A percentile compares a stretch with the other conserved stretches of the same genome.
phyloP scores from a whole-genome alignment of 495 filamentous ascomycete species.

The Jackrogersella multiformis region DNA sequence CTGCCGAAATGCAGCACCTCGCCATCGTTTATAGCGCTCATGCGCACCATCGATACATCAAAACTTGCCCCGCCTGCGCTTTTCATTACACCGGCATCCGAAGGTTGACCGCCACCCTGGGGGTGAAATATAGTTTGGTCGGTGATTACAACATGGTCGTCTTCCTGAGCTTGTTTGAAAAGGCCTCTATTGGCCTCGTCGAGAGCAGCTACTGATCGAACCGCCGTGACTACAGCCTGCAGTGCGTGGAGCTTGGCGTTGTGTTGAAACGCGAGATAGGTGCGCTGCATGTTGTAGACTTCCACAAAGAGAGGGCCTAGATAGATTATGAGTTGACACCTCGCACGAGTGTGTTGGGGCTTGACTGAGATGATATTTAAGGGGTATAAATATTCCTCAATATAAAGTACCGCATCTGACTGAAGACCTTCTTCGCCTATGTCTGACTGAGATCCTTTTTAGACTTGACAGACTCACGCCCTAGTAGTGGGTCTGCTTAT shows the following conservation, averaged over 20 bases:
- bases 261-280: constrained; percentile 64
- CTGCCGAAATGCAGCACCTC: constrained; percentile 67
- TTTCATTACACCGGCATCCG: constrained; percentile 65
- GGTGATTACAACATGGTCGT: constrained; percentile 63
- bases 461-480: constrained; percentile 28
- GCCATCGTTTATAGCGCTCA: constrained; percentile 53
- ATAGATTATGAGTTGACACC: not conserved
- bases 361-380: not conserved
- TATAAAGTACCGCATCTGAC: constrained; percentile 11
- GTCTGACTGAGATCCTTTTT: constrained; percentile 21
- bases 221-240: constrained; percentile 53
- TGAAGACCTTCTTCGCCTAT: not conserved
- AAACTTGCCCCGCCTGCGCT: constrained; percentile 47
- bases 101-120: constrained; percentile 73
- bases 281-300: constrained; percentile 49
- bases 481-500: constrained; percentile 17
- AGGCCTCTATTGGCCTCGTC: constrained; percentile 57
- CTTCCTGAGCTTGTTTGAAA: constrained; percentile 59
- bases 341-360: not conserved
- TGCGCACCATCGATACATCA: constrained; percentile 61
- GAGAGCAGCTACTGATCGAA: constrained; percentile 57
- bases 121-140: constrained; percentile 71
- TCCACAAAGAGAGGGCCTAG: not conserved
- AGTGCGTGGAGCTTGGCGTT: constrained; percentile 59
- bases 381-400: not conserved